Evolutionary conservation across 2,329 filamentous ascomycete genomes (phyloP), one percentile per base, ranked within the genome.

Genomic region (Botrytis medusae): DNA sequence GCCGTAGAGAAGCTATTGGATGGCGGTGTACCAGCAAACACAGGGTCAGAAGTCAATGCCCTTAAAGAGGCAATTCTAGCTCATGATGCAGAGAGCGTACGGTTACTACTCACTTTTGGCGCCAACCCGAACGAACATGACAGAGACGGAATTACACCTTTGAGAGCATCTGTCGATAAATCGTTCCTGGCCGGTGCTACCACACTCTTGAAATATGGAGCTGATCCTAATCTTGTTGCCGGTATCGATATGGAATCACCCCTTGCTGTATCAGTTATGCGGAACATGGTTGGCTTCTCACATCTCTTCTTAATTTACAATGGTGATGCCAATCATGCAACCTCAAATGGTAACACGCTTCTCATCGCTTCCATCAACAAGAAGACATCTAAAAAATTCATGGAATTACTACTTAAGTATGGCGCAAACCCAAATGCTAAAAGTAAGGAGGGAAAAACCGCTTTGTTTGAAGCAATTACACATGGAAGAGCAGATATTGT

Each of bases 161-260:
- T 90, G 3, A 83, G 83, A 69, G 85, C 81, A 25, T 85, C 84
- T 0, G 86, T 86, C 4, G 87, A 87, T 76, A 85, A 84, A 74
- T 85, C 84, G 0, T 89, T 88, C 78, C 79, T 87, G 59, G 87
- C 88, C 34, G 89, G 86, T 4, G 88, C 89, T 0, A 86, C 86
- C 44, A 82, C 87, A 69, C 84, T 92, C 7, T 84, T 91, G 76
- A 90, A 91, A 81, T 91, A 92, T 74, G 89, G 89, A 18, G 88
- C 88, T 25, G 88, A 88, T 78, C 85, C 86, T 16, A 89, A 89
- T 78, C 82, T 87, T 63, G 81, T 83, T 1, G 82, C 84, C 1
- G 86, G 87, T 0, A 80, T 84, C 0, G 85, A 87, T 16, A 80
- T 84, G 5, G 88, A 91, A 75, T 86, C 87, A 1, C 86, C 90